These are phyloP conservation scores for Microcyclospora pomicola DNA, from an alignment of 2,329 filamentous ascomycete species.

Conservation along the genomic window DNA sequence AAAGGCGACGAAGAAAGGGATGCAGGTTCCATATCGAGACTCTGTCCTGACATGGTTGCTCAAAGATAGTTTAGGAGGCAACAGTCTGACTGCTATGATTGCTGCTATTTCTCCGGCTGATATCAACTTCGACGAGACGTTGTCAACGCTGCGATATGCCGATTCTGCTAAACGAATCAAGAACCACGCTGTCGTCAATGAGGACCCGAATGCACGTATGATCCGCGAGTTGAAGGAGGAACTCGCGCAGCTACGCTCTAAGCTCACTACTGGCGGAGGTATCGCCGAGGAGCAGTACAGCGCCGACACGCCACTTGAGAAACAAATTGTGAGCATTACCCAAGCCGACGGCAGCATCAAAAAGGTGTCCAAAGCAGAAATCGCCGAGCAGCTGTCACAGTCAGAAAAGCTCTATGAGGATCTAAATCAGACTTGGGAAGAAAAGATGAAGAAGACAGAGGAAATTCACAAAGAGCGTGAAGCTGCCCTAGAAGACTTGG, in stretches of 20 bases:
- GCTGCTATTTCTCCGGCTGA: constrained; percentile 95
- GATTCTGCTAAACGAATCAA: constrained; percentile 98
- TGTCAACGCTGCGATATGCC: constrained; percentile 89
- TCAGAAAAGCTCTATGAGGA: constrained; percentile 93
- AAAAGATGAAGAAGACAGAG: constrained; percentile 89
- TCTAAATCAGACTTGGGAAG: constrained; percentile 96
- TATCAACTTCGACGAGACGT: constrained; percentile 96
- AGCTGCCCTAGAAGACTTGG: constrained; percentile 84
- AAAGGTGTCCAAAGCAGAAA: constrained; percentile 96
- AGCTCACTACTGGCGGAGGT: constrained; percentile 45
- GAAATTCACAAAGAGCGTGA: constrained; percentile 96
- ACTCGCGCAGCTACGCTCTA: constrained; percentile 68
- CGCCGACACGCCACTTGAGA: constrained; percentile 78
- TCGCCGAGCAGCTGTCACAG: constrained; percentile 88
- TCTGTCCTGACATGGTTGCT: constrained; percentile 91
- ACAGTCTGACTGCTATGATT: constrained; percentile 99
- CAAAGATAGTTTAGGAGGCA: constrained; percentile 92
- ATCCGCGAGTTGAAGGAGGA: constrained; percentile 97
- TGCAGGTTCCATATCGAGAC: constrained; percentile 89
- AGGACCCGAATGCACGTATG: constrained; percentile 97
- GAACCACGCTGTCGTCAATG: constrained; percentile 98
- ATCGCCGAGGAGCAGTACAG: constrained; percentile 68
- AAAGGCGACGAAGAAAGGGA: constrained; percentile 68
- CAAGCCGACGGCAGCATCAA: constrained; percentile 73
- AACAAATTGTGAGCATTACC: constrained; percentile 93